Evolutionary conservation across 2,329 filamentous ascomycete genomes (phyloP).

Genomic region (Aspergillus costaricaensis): DNA sequence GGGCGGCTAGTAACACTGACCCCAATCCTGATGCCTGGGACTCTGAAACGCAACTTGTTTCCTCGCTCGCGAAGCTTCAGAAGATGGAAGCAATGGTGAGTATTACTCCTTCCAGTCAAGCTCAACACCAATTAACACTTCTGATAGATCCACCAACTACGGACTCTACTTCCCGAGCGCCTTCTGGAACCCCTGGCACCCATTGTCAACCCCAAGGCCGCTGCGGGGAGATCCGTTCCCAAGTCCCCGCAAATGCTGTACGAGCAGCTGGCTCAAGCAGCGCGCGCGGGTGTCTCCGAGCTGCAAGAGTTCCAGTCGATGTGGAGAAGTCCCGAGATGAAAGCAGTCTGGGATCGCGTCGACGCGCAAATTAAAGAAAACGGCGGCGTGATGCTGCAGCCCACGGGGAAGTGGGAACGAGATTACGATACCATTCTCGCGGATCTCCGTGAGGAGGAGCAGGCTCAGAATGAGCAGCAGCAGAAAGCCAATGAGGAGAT

Average conservation of each 20-base stretch:
- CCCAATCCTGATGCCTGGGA: slow-evolving; percentile 24
- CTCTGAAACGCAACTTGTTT: slow-evolving; percentile 42
- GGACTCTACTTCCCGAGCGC: slow-evolving; percentile 44
- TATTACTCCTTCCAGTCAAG: neutral
- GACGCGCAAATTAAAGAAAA: slow-evolving; percentile 40
- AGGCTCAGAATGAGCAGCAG: slow-evolving; percentile 27
- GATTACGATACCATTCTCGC: slow-evolving; percentile 43
- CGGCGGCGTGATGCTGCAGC: slow-evolving; percentile 39
- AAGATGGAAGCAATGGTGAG: slow-evolving; percentile 39
- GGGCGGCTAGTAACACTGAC: neutral
- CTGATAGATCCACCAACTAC: slow-evolving; percentile 45
- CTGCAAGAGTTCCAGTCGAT: slow-evolving; percentile 41
- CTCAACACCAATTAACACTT: slow-evolving; percentile 11
- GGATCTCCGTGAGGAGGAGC: slow-evolving; percentile 33
- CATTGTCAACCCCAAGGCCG: slow-evolving; percentile 37
- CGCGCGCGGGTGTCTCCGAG: slow-evolving; percentile 38
- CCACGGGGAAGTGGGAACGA: slow-evolving; percentile 42
- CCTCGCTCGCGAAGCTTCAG: slow-evolving; percentile 44
- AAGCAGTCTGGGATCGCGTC: slow-evolving; percentile 41
- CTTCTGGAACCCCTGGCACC: slow-evolving; percentile 43
- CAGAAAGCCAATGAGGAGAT: slow-evolving; percentile 31
- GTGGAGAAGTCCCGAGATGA: slow-evolving; percentile 45
- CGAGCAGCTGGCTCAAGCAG: slow-evolving; percentile 37
- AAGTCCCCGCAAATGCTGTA: slow-evolving; percentile 40
- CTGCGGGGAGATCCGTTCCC: slow-evolving; percentile 23